A percentile compares a stretch with the other conserved stretches of the same genome.
These are phyloP conservation scores for Colletotrichum tropicicola DNA, from an alignment of 2,329 filamentous ascomycete species.

Conservation along the genomic window DNA sequence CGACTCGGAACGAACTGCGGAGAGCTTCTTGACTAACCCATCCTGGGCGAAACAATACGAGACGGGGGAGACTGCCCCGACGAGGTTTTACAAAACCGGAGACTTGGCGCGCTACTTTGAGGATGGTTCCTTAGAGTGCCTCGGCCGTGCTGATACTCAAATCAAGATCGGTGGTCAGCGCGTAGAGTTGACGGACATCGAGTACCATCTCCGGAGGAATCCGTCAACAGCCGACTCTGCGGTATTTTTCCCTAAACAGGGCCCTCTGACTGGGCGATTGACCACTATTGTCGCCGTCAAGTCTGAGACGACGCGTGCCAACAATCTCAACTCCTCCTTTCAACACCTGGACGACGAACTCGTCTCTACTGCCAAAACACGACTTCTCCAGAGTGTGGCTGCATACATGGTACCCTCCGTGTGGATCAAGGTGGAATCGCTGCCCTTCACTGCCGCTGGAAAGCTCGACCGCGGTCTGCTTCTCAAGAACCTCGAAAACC, in stretches of 20 bases:
- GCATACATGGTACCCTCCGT: conserved; percentile 45
- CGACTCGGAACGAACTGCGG: conserved; percentile 34
- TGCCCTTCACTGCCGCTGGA: conserved; percentile 32
- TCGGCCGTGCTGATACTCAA: conserved; percentile 30
- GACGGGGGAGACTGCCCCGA: not conserved
- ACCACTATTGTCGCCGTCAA: not conserved
- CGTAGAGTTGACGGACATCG: conserved; percentile 33
- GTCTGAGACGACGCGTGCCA: not conserved
- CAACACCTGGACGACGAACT: not conserved
- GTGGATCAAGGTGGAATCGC: conserved; percentile 36
- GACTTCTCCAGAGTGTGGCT: conserved; percentile 44
- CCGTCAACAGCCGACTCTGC: conserved; percentile 48
- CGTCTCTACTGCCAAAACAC: conserved; percentile 34
- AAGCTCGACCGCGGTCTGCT: conserved; percentile 32
- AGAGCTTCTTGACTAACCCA: conserved; percentile 28
- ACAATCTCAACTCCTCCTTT: not conserved
- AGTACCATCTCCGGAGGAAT: not conserved
- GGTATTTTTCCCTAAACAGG: not conserved
- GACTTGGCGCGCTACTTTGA: conserved; percentile 27
- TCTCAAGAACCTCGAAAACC: not conserved
- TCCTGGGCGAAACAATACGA: not conserved
- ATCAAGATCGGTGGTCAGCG: conserved; percentile 33
- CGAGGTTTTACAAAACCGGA: conserved; percentile 32
- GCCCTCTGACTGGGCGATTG: not conserved
- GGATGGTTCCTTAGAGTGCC: conserved; percentile 30